Evolutionary conservation across 192 early-diverging fungal species (phyloP).

Genomic region (Coemansia interrupta): DNA sequence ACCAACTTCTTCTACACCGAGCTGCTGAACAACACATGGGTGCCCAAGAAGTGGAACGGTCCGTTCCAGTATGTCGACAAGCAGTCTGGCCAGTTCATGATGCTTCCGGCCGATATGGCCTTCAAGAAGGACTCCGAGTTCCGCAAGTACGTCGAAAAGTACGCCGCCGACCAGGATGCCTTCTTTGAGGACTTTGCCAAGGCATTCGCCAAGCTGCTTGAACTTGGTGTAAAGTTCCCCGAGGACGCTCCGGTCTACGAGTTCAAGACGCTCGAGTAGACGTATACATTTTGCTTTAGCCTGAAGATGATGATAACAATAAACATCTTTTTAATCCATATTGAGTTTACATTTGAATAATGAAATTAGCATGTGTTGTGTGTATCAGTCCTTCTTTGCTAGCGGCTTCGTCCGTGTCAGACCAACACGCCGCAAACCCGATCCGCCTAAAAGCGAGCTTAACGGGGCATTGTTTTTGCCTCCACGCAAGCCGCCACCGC

Average conservation of each 20-base stretch:
- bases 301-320: background rate
- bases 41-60: constrained; percentile 75
- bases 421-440: constrained; percentile 31
- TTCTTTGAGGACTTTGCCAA: constrained; percentile 91
- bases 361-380: too few species aligned
- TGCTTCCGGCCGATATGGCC: constrained; percentile 71
- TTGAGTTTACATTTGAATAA: background rate
- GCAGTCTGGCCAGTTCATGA: constrained; percentile 60
- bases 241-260: constrained; percentile 63
- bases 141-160: constrained; percentile 73
- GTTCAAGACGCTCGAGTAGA: constrained; percentile 58
- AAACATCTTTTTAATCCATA: background rate
- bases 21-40: constrained; percentile 77
- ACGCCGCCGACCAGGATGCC: constrained; percentile 77
- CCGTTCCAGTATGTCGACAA: constrained; percentile 88
- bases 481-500: too few species aligned
- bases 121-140: constrained; percentile 66
- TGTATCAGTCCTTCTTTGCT: constrained; percentile 10
- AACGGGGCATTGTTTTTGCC: constrained; percentile 16
- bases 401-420: constrained; percentile 18
- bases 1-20: constrained; percentile 86
- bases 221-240: constrained; percentile 76
- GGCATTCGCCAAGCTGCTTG: constrained; percentile 80
- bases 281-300: background rate
- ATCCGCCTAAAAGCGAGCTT: constrained; percentile 27